phyloP scores from a whole-genome alignment of 1,284 basidiomycete species.

The Leccinum pallidistipes region DNA sequence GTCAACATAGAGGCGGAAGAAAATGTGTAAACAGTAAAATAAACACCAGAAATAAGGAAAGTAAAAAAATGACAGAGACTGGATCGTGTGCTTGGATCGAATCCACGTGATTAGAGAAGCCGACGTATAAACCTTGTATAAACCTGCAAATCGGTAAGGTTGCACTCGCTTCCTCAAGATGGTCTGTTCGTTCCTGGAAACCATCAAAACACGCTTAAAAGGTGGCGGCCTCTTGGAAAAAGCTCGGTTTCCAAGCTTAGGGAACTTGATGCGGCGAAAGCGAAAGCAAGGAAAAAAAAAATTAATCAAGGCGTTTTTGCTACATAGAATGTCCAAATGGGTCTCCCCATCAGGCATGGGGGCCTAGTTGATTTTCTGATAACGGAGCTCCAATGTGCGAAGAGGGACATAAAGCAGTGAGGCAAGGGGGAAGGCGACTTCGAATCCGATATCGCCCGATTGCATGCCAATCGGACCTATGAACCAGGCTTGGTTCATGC shows the following conservation, averaged over 20 bases:
- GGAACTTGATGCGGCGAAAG: not conserved
- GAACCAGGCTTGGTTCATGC: conserved; percentile 75
- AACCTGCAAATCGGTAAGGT: not conserved
- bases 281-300: conserved; percentile 1
- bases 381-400: conserved; percentile 46
- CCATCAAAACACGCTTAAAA: conserved; percentile 20
- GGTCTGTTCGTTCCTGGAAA: conserved; percentile 20
- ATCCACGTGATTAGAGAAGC: not conserved
- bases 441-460: conserved; percentile 80
- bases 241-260: not conserved
- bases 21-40: not conserved
- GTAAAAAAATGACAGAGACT: not conserved
- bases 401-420: conserved; percentile 59
- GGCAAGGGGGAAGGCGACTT: conserved; percentile 59
- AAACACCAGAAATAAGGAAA: not conserved
- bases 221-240: not conserved
- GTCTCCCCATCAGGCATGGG: not conserved
- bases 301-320: conserved; percentile 3
- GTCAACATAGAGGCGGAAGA: not conserved
- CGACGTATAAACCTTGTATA: too few species aligned
- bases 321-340: conserved; percentile 13
- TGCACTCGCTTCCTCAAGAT: conserved; percentile 7
- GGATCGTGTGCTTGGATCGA: conserved; percentile 7
- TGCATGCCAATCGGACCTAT: conserved; percentile 65
- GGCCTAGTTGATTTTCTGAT: conserved; percentile 26